These are phyloP conservation scores for Pseudocercospora fuligena DNA, from an alignment of 2,329 filamentous ascomycete genomes.

Conservation along the genomic window DNA sequence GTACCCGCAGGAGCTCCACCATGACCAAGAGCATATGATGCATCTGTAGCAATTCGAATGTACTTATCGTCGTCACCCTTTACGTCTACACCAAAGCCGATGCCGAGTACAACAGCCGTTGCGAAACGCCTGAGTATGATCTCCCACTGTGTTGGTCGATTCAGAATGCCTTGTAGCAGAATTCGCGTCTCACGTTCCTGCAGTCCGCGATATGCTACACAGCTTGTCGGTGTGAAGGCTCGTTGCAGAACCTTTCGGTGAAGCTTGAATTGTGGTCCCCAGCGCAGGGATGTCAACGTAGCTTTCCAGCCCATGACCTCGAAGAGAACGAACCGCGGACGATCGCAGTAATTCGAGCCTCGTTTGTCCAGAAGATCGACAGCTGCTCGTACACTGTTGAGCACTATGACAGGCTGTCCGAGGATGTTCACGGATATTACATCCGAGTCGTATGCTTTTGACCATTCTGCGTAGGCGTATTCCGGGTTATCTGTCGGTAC, in stretches of 20 bases:
- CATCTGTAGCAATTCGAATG: conserved; percentile 48
- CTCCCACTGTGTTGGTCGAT: conserved; percentile 47
- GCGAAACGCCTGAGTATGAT: conserved; percentile 44
- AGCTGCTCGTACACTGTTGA: conserved; percentile 46
- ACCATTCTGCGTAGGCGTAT: conserved; percentile 29
- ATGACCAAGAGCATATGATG: conserved; percentile 49
- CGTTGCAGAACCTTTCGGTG: conserved; percentile 53
- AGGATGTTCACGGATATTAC: conserved; percentile 48
- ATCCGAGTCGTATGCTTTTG: conserved; percentile 33
- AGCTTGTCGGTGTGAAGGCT: conserved; percentile 50
- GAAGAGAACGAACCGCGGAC: conserved; percentile 38
- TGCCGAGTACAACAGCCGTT: conserved; percentile 49
- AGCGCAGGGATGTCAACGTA: conserved; percentile 51
- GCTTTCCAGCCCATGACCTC: conserved; percentile 52
- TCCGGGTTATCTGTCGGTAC: conserved; percentile 33
- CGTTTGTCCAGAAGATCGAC: conserved; percentile 47
- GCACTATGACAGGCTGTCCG: conserved; percentile 48
- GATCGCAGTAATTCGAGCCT: conserved; percentile 45
- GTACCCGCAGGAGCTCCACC: conserved; percentile 51
- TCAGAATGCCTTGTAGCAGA: conserved; percentile 48
- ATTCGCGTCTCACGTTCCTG: conserved; percentile 53
- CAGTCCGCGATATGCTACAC: conserved; percentile 46
- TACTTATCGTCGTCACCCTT: conserved; percentile 50
- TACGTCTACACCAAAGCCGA: conserved; percentile 53
- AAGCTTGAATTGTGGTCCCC: conserved; percentile 41